A percentile compares a stretch with the other conserved stretches of the same genome.
Conservation (phyloP, 345 rosid species). For the Camelina hispida region DNA sequence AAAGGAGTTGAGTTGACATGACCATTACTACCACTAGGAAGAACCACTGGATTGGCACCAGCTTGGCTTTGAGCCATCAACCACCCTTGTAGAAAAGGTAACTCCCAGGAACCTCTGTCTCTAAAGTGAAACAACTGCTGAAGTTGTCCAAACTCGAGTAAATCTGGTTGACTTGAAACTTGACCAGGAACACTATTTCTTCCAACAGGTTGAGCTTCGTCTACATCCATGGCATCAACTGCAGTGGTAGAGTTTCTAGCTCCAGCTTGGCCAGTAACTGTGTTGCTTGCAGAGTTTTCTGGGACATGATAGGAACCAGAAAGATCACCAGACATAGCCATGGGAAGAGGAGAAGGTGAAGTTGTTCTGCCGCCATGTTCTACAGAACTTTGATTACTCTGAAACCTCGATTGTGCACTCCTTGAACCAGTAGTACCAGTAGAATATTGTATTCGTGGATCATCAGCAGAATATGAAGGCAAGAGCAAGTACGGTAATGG, state of each 20-base stretch:
- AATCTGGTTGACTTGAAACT: slow-evolving; percentile 41
- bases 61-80: slow-evolving; percentile 77
- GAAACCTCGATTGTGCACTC: slow-evolving; percentile 50
- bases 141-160: slow-evolving; percentile 56
- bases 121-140: slow-evolving; percentile 60
- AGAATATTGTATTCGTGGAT: slow-evolving; percentile 51
- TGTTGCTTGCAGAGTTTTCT: slow-evolving; percentile 41
- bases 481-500: slow-evolving; percentile 57
- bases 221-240: slow-evolving; percentile 67
- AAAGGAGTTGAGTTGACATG: slow-evolving; percentile 47
- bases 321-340: slow-evolving; percentile 53
- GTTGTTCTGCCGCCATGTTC: slow-evolving; percentile 46
- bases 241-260: slow-evolving; percentile 44
- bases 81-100: slow-evolving; percentile 82
- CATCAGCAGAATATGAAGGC: slow-evolving; percentile 59
- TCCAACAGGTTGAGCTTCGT: slow-evolving; percentile 61
- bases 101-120: slow-evolving; percentile 67
- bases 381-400: slow-evolving; percentile 47
- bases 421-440: slow-evolving; percentile 50
- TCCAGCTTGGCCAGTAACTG: slow-evolving; percentile 47
- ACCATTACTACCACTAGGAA: slow-evolving; percentile 49
- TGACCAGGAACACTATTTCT: slow-evolving; percentile 43
- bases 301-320: slow-evolving; percentile 46
- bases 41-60: slow-evolving; percentile 52
- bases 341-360: slow-evolving; percentile 45